Conservation (phyloP, 1,139 yeast species). For the Yamadazyma jaroonii region DNA sequence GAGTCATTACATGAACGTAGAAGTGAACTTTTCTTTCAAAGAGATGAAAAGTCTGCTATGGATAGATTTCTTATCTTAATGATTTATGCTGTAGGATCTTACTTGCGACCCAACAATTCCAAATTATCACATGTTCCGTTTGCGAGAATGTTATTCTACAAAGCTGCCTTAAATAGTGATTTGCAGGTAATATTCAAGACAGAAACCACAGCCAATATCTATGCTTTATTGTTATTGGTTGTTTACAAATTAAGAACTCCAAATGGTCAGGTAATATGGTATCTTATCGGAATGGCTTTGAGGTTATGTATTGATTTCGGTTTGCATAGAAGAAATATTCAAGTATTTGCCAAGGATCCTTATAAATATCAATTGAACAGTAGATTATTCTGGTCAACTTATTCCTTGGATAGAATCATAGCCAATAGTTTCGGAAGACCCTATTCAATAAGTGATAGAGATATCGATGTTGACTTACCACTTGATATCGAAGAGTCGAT, state of each 20-base stretch:
- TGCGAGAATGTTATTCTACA: slow-evolving; percentile 7
- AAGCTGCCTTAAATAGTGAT: slow-evolving; percentile 6
- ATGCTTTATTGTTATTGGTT: slow-evolving; percentile 9
- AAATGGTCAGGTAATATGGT: slow-evolving; percentile 11
- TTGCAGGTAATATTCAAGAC: slow-evolving; percentile 3
- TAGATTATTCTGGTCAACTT: slow-evolving; percentile 10
- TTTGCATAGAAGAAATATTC: slow-evolving; percentile 10
- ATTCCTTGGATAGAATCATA: slow-evolving; percentile 10
- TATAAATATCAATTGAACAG: slow-evolving; percentile 6
- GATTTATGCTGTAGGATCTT: slow-evolving; percentile 13
- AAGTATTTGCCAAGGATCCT: slow-evolving; percentile 6
- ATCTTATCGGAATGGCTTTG: slow-evolving; percentile 10
- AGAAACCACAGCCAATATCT: slow-evolving; percentile 4
- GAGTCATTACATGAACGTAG: slow-evolving; percentile 5
- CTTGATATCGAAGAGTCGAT: slow-evolving; percentile 10
- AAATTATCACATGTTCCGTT: slow-evolving; percentile 6
- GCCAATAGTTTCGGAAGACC: slow-evolving; percentile 11
- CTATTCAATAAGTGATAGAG: slow-evolving; percentile 10
- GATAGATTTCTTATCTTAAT: slow-evolving; percentile 8
- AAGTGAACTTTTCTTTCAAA: background rate
- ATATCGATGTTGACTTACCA: slow-evolving; percentile 11
- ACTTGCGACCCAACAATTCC: slow-evolving; percentile 6
- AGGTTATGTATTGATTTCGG: slow-evolving; percentile 11
- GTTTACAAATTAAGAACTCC: slow-evolving; percentile 11
- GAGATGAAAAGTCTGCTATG: background rate